A percentile compares a stretch with the other conserved stretches of the same genome.
Evolutionary conservation across 768 basidiomycete species (phyloP).

Genomic region (Paxillus ammoniavirescens): DNA sequence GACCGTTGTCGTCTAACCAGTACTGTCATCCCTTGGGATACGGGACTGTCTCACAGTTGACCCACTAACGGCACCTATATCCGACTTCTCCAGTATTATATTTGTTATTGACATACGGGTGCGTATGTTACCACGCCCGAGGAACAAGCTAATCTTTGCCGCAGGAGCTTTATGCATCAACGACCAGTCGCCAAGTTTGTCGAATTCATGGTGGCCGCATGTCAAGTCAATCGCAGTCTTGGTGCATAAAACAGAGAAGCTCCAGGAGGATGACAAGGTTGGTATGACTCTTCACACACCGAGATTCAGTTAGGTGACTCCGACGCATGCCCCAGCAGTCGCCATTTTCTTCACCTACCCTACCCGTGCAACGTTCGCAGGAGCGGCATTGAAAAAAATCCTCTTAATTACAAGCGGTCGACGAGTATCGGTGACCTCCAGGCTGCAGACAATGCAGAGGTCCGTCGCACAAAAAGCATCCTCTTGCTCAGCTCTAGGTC

Average conservation of each 20-base stretch:
- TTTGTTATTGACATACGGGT: slow-evolving; percentile 97
- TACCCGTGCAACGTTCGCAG: too few relatives aligned
- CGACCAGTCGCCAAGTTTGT: slow-evolving; percentile 81
- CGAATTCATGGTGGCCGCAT: slow-evolving; percentile 76
- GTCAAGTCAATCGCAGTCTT: slow-evolving; percentile 86
- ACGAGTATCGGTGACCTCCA: slow-evolving; percentile 31
- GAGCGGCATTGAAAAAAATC: too few relatives aligned
- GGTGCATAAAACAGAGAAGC: slow-evolving; percentile 91
- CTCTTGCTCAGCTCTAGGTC: slow-evolving; percentile 28
- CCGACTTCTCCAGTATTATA: slow-evolving; percentile 80
- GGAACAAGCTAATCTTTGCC: slow-evolving; percentile 2
- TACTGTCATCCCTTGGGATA: slow-evolving; percentile 88
- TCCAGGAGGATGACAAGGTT: slow-evolving; percentile 88
- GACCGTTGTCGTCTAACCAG: slow-evolving; percentile 38
- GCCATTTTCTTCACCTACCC: too few relatives aligned
- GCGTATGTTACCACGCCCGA: slow-evolving; percentile 19
- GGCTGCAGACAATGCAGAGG: slow-evolving; percentile 23
- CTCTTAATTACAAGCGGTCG: slow-evolving; percentile 18
- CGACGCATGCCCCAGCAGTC: too few relatives aligned
- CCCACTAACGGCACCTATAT: slow-evolving; percentile 70
- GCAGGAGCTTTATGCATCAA: slow-evolving; percentile 81
- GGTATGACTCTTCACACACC: slow-evolving; percentile 44
- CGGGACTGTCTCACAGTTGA: slow-evolving; percentile 92
- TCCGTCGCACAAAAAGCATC: slow-evolving; percentile 32
- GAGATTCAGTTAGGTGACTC: neutral